Conservation (phyloP, 352 stramenopile genomes). For the Thalassiosira livingstoniorum region DNA sequence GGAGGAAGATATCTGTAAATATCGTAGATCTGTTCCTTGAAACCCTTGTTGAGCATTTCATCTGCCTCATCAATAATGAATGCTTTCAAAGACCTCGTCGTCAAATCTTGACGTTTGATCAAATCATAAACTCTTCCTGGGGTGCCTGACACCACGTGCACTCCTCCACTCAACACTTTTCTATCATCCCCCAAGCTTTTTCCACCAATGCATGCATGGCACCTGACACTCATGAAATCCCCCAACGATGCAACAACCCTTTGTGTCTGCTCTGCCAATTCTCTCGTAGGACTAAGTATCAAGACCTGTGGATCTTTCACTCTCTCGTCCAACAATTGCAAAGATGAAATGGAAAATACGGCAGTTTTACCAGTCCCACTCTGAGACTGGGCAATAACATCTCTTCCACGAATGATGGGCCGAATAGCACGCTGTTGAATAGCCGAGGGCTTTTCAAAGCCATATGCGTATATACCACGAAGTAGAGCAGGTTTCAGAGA, state of each 20-base stretch:
- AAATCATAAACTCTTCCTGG: constrained; percentile 97
- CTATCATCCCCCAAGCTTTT: constrained; percentile 96
- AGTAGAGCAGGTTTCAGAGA: constrained; percentile 77
- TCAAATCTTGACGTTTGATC: constrained; percentile 92
- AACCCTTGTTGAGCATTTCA: constrained; percentile 97
- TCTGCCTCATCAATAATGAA: constrained; percentile 98
- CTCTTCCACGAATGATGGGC: constrained; percentile 93
- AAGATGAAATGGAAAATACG: constrained; percentile 93
- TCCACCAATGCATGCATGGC: constrained; percentile 95
- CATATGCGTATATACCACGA: constrained; percentile 86
- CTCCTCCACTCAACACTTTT: constrained; percentile 91
- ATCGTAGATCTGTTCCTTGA: constrained; percentile 99
- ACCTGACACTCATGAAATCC: constrained; percentile 97
- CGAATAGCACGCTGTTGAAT: constrained; percentile 98
- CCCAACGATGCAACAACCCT: constrained; percentile 94
- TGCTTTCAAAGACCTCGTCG: constrained; percentile 92
- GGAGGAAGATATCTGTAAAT: constrained; percentile 94
- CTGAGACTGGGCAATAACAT: constrained; percentile 97
- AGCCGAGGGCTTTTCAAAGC: constrained; percentile 97
- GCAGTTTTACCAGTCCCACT: constrained; percentile 91
- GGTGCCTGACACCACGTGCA: constrained; percentile 96
- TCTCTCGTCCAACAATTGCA: constrained; percentile 93
- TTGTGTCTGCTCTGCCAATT: constrained; percentile 97
- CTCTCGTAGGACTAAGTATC: constrained; percentile 94
- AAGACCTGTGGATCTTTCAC: constrained; percentile 93